Evolutionary conservation across 441 rosid genomes (phyloP).

Genomic region (Pelargonium myrrhifolium): DNA sequence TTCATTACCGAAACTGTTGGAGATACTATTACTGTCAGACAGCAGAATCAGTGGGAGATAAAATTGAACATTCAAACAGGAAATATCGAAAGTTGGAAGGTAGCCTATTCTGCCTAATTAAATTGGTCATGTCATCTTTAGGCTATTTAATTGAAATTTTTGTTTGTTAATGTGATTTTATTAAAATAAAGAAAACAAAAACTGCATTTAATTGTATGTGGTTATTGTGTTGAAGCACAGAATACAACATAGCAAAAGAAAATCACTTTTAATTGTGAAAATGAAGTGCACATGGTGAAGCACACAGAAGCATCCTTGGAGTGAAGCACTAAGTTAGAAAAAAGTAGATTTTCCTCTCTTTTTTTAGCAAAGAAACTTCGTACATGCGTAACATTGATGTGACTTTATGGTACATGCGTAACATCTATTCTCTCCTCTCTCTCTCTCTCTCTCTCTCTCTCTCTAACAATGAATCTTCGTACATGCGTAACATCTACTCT

Average conservation of each 20-base stretch:
- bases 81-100: slow-evolving; percentile 79
- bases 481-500: too few species aligned
- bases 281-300: slow-evolving; percentile 1
- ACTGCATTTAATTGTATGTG: not conserved
- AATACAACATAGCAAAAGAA: not conserved
- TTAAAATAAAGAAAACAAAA: not conserved
- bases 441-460: too few species aligned
- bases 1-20: slow-evolving; percentile 45
- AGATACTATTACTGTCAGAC: slow-evolving; percentile 45
- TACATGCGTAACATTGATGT: not conserved
- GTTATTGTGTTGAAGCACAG: not conserved
- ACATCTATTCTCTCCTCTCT: too few species aligned
- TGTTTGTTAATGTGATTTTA: not conserved
- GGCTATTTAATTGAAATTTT: not conserved
- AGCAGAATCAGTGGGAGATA: slow-evolving; percentile 63
- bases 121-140: slow-evolving; percentile 8
- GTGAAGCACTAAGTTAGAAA: not conserved
- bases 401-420: too few species aligned
- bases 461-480: too few species aligned
- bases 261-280: slow-evolving; percentile 5
- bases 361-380: not conserved
- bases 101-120: slow-evolving; percentile 23
- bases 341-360: not conserved
- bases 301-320: not conserved
- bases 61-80: slow-evolving; percentile 52